phyloP scores from a whole-genome alignment of 192 early-diverging fungal genomes.

The Linnemannia exigua region DNA sequence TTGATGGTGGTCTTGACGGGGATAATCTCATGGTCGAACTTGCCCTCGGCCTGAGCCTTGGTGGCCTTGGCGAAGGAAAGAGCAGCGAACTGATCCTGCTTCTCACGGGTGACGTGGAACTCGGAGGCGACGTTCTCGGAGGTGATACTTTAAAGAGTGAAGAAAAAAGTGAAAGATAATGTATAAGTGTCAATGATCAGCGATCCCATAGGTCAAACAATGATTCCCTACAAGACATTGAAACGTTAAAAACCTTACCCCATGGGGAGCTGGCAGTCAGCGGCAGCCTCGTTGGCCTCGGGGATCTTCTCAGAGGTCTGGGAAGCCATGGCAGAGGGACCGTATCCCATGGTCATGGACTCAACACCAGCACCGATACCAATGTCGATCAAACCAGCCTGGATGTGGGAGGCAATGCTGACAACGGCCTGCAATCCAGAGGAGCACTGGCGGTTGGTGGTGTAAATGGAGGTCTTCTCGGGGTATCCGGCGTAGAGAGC shows the following conservation, averaged over 20 bases:
- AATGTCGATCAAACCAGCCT: conserved; percentile 88
- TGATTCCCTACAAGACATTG: no score
- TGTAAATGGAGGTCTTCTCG: conserved; percentile 80
- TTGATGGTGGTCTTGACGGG: conserved; percentile 81
- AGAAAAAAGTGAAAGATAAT: background rate
- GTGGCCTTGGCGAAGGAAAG: conserved; percentile 87
- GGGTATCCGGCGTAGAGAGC: conserved; percentile 93
- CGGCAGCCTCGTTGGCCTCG: conserved; percentile 72
- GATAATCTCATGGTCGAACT: conserved; percentile 94
- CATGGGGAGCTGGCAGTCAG: conserved; percentile 92
- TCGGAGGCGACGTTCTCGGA: conserved; percentile 97
- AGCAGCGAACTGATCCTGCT: conserved; percentile 94
- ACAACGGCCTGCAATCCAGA: conserved; percentile 90
- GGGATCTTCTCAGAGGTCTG: conserved; percentile 84
- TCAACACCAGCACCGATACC: conserved; percentile 95
- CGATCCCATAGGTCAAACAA: no score
- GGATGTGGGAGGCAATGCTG: conserved; percentile 88
- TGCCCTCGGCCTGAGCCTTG: conserved; percentile 90
- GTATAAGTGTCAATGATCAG: background rate
- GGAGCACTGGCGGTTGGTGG: conserved; percentile 97
- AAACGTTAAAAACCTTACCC: conserved; percentile 54
- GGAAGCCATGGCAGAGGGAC: conserved; percentile 80
- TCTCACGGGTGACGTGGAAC: conserved; percentile 86
- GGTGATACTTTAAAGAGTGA: conserved; percentile 70
- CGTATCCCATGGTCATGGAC: conserved; percentile 93